Evolutionary conservation across 2,329 filamentous ascomycete genomes (phyloP).

Genomic region (Calonectria fujianensis): DNA sequence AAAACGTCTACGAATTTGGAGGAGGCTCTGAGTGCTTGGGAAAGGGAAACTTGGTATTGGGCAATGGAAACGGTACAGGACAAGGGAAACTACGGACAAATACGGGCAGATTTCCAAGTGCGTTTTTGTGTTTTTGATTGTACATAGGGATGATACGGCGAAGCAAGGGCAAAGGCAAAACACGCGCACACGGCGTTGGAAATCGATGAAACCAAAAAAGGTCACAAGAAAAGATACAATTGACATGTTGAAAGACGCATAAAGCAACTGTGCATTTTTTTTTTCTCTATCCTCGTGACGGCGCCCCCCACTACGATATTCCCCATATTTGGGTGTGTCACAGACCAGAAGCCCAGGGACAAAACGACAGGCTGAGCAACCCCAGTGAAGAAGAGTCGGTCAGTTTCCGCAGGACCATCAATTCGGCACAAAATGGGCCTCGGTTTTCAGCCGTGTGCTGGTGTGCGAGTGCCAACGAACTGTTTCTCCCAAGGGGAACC

Average conservation of each 20-base stretch:
- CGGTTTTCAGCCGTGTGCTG: not conserved
- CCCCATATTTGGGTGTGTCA: constrained; percentile 20
- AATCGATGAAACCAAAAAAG: constrained; percentile 16
- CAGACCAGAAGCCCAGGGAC: not conserved
- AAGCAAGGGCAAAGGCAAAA: constrained; percentile 29
- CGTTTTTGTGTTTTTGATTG: constrained; percentile 36
- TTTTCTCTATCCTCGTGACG: constrained; percentile 21
- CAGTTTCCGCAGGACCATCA: constrained; percentile 12
- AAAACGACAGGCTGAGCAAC: not conserved
- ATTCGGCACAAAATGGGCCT: not conserved
- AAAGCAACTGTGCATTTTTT: constrained; percentile 1
- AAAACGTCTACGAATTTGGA: constrained; percentile 43
- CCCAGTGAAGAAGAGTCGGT: constrained; percentile 3
- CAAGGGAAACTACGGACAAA: constrained; percentile 20
- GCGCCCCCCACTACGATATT: not conserved
- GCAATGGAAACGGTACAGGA: constrained; percentile 39
- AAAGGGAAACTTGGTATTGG: constrained; percentile 45
- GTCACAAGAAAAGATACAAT: constrained; percentile 24
- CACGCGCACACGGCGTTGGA: constrained; percentile 23
- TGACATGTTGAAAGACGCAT: constrained; percentile 4
- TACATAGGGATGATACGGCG: constrained; percentile 32
- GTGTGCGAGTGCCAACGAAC: not conserved
- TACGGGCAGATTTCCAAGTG: constrained; percentile 36
- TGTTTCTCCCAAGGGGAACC: not conserved
- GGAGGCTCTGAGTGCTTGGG: constrained; percentile 50